Percentiles rank a stretch among this genome's conserved stretches.
These are phyloP conservation scores for Colletotrichum endophyticum DNA, from an alignment of 2,329 filamentous ascomycete genomes.

Conservation along the genomic window DNA sequence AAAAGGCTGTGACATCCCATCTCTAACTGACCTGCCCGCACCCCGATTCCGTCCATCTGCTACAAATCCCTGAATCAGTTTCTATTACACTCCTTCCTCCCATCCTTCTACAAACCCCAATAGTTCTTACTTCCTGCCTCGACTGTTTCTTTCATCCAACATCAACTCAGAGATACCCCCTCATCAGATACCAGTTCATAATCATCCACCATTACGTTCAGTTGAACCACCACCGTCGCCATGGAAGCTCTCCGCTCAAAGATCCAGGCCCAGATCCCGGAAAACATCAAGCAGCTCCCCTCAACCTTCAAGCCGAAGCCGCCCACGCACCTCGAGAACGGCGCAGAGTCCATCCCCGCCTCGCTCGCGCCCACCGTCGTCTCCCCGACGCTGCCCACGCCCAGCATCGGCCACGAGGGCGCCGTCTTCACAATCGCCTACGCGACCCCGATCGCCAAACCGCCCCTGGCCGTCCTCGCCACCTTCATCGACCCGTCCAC, in stretches of 20 bases:
- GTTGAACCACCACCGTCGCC: neutral
- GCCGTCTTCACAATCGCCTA: conserved; percentile 27
- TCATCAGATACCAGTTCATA: neutral
- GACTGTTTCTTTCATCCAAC: neutral
- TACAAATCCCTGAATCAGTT: neutral
- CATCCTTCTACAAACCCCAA: neutral
- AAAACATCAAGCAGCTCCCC: conserved; percentile 13
- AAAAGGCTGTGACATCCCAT: neutral
- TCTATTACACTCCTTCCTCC: neutral
- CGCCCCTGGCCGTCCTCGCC: conserved; percentile 34
- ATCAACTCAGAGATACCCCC: neutral
- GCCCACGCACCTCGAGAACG: conserved; percentile 8
- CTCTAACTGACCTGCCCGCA: neutral
- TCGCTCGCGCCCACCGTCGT: conserved; percentile 13
- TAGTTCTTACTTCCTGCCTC: neutral
- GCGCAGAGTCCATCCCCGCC: conserved; percentile 13
- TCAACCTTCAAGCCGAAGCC: conserved; percentile 16
- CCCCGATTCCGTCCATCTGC: neutral
- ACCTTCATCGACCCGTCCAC: conserved; percentile 32
- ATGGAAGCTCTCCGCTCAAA: conserved; percentile 11
- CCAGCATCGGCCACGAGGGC: conserved; percentile 1
- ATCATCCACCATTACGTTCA: neutral
- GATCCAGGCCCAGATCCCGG: conserved; percentile 14
- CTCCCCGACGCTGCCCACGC: conserved; percentile 4
- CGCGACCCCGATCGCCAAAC: conserved; percentile 35